Base-by-base conservation (phyloP, 2,329 filamentous ascomycete species). In the Aureobasidium namibiae region DNA sequence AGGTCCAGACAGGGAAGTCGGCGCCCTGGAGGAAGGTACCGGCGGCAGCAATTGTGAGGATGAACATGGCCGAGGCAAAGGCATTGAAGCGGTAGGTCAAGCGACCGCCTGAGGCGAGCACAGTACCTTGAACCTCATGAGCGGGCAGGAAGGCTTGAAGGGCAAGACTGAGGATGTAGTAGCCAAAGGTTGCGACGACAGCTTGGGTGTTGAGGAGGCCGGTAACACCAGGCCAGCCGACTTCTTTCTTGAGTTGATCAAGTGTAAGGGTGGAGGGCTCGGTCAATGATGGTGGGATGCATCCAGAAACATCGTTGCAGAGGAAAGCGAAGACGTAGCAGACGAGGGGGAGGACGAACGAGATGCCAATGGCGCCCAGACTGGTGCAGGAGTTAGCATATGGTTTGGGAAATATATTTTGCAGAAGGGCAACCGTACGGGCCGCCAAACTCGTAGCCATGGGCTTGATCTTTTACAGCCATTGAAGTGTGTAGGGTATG, bases 261-360 rank as follows among this genome's bases (percentile, higher is more conserved):
- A 91, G 76, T 1, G 67, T 65, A 44, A 71, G 64, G n/a, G 65
- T 66, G 6, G 68, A 68, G 33, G 89, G 91, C 65, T 81, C 80
- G 38, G 95, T 80, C 9, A 92, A 79, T 4, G 89, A 90, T 3
- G 92, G 90, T 2, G 89, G 86, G 48, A 92, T 94, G 70, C 94
- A 97, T 61, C 94, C 92, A 9, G 90, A 87, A 63, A 95, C 78
- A 72, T 97, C 92, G 76, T 96, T 97, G 81, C 92, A 96, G 67
- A 87, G 78, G 70, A 96, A 95, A 48, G 86, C 81, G 69, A 92
- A 87, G 66, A 85, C 71, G 75, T 94, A 95, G 66, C 90, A 82
- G 64, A 92, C 80, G 42, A 91, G 62, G 0, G 92, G 92, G 0
- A 96, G 83, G 60, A 86, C 86, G 67, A 95, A 87, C 8, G 88